Base-by-base conservation (phyloP, 1,139 yeast genomes). In the Wickerhamiella pararugosa region DNA sequence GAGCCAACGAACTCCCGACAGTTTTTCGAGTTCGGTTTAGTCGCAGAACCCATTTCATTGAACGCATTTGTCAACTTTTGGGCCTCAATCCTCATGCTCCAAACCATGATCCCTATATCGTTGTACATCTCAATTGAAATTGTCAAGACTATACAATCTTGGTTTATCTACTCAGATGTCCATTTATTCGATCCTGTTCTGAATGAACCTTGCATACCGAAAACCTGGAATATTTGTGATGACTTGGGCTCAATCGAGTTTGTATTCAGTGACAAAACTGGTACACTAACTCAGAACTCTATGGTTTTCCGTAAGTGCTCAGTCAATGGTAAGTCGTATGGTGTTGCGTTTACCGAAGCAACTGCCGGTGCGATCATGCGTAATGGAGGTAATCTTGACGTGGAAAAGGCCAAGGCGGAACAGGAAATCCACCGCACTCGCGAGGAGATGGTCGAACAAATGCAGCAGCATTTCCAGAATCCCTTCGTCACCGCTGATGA, bases 211-310 rank as follows among this genome's bases (percentile, higher is more conserved):
- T 90, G 97, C 62, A 76, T 87, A 3, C 97, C 98, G 5, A 87
- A 90, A 57, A 74, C 96, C 0, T 90, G 98, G 98, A 83, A 81
- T 55, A 84, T 92, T 41, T 83, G 96, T n/a, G 98, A 90, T 65
- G 98, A 90, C 61, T 69, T 90, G 53, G 98, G 98, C 26, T 97
- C 90, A 62, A 81, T 90, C 53, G 97, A 87, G 59, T 90, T 86
- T 58, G 78, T 90, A 36, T 90, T 90, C 62, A 82, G 94, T 56
- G 97, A 90, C 64, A 90, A 90, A 62, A 90, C 98, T 0, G 98
- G 98, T 46, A 90, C 98, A 0, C 68, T 90, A 52, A 90, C 98
- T 1, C 97, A 87, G 58, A 90, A 90, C 60, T 82, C 87, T 30
- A 90, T 90, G 97, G 95, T 87, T 58, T 87, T 86, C 62, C 83